Base-by-base conservation (phyloP, 2,329 filamentous ascomycete genomes). In the Neophaeococcomyces mojaviensis region DNA sequence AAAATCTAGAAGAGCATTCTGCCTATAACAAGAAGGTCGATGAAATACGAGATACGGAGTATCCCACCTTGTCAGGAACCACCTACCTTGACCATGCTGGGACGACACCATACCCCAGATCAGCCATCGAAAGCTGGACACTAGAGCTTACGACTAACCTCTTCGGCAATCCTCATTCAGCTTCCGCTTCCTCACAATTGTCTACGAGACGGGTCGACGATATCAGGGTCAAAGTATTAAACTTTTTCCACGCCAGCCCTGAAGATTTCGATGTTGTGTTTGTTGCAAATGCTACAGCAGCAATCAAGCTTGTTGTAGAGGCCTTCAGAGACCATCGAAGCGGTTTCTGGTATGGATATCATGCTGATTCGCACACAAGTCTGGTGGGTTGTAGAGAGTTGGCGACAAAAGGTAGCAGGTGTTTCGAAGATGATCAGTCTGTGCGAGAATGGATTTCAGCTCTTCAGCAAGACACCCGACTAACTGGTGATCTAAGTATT, bases 11-110 rank as follows among this genome's bases (percentile, higher is more conserved):
- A 10, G 5, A 6, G 24, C 10, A 10, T 28, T 28, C 50, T 9
- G 64, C 61, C 12, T 70, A 71, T 51, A 62, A 70, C 49, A 60
- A 60, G n/a, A 64, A 71, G 45, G 64, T 76, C 46, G 68, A 73
- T 44, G 51, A 59, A 3, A 71, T 76, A 51, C 65, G 73, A 39
- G 58, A 61, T 20, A 55, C 55, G 16, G 68, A 77, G 52, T 76
- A 74, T 59, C 72, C 73, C 16, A 53, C 61, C 26, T 59, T 71
- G 20, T 64, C 61, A 55, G 86, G 77, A 43, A 79, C 79, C 8
- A 73, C 82, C 38, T 97, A 96, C 63, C 81, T 97, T 47, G 90
- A 97, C 58, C 89, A 97, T 82, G 88, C 88, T 0, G 90, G 88
- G n/a, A 86, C 87, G n/a, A 90, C 89, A 0, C 71, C 85, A 1